Conservation (phyloP, 2,329 filamentous ascomycete genomes). For the Plenodomus tracheiphilus region DNA sequence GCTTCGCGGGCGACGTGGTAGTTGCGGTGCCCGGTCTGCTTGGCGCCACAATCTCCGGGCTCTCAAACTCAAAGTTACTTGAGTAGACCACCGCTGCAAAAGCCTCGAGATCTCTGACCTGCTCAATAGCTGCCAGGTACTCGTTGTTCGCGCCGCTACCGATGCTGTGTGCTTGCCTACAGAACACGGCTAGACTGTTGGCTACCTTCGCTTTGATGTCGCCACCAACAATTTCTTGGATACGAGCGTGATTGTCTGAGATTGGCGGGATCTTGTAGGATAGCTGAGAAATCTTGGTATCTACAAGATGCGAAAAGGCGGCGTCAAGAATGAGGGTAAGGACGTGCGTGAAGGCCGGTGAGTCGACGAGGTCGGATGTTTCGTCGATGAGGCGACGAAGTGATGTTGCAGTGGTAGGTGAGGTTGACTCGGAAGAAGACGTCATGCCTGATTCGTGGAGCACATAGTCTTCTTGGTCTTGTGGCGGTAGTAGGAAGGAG, state of each 20-base stretch:
- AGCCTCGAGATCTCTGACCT: slow-evolving; percentile 74
- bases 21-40: slow-evolving; percentile 52
- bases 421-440: slow-evolving; percentile 42
- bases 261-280: slow-evolving; percentile 70
- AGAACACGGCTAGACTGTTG: slow-evolving; percentile 85
- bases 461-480: slow-evolving; percentile 78
- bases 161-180: slow-evolving; percentile 86
- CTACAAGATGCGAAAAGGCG: slow-evolving; percentile 80
- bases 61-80: slow-evolving; percentile 70
- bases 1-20: slow-evolving; percentile 21
- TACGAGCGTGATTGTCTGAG: slow-evolving; percentile 46
- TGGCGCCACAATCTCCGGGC: slow-evolving; percentile 35
- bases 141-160: slow-evolving; percentile 63
- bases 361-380: slow-evolving; percentile 93
- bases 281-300: slow-evolving; percentile 76
- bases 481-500: slow-evolving; percentile 77
- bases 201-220: slow-evolving; percentile 73
- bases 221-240: slow-evolving; percentile 57
- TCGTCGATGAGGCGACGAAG: slow-evolving; percentile 89
- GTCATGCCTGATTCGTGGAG: slow-evolving; percentile 82
- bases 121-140: slow-evolving; percentile 69
- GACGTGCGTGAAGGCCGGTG: slow-evolving; percentile 85
- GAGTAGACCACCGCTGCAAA: slow-evolving; percentile 88
- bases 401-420: slow-evolving; percentile 53
- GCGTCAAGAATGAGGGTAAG: slow-evolving; percentile 84